Base-by-base conservation (phyloP, 352 stramenopile species). In the Phytopythium aichiense region DNA sequence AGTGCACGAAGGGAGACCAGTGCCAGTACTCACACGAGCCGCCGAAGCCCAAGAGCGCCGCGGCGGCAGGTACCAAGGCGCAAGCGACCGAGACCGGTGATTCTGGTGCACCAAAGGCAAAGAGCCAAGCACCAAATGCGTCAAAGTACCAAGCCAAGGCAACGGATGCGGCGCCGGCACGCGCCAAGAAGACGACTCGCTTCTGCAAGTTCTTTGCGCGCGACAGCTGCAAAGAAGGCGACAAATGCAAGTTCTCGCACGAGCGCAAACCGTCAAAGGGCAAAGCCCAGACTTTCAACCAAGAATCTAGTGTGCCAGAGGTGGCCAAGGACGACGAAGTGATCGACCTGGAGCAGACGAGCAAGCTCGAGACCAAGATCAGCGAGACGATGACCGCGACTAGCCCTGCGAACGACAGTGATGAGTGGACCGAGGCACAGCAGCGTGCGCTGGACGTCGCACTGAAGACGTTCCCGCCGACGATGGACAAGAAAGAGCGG, bases 191-290 rank as follows among this genome's bases (percentile, higher is more conserved):
- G 35, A 43, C 61, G 25, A 31, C 64, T 23, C 69, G 72, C 16
- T 73, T 55, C 33, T 89, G 80, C 68, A 82, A 77, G 55, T 89
- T 79, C 67, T 86, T 78, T 43, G 71, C 65, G 0, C 75, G 76
- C n/a, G 69, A 73, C 20, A 69, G 69, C 23, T 90, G 81, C 51
- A 70, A 69, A 16, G 62, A 81, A 23, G 81, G 74, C 46, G 79
- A 88, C n/a, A 64, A 72, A 1, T 92, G 84, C 71, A 87, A 83
- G 55, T 92, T 87, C 37, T 71, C 71, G 6, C 80, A 89, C 53
- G 69, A 69, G 7, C 1, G 62, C 12, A 84, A 74, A 42, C 56
- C 37, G 33, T 37, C 33, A 2, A 58, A 50, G 33, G 18, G 16
- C 20, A 20, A 62, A 20, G 1, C 4, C 37, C 42, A 37, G 52